Percentiles rank a stretch among this genome's conserved stretches.
Conservation (phyloP, 116 monocot species). For the Posidonia oceanica region DNA sequence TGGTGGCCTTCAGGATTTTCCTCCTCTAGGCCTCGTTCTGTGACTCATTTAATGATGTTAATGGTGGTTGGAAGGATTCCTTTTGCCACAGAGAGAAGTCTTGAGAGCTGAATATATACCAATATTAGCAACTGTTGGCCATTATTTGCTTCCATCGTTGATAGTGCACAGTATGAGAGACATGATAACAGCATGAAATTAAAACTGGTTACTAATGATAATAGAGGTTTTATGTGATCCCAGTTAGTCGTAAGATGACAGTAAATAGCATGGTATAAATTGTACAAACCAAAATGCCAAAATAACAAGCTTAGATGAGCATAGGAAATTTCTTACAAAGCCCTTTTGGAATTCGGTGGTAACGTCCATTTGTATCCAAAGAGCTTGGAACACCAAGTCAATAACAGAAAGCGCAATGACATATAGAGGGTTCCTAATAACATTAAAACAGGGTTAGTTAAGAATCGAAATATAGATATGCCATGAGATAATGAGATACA, state of each 20-base stretch:
- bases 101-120: constrained; percentile 24
- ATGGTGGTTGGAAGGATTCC: constrained; percentile 31
- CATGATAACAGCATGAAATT: too few relatives aligned
- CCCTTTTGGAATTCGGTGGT: constrained; percentile 51
- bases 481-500: not conserved
- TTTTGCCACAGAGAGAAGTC: constrained; percentile 31
- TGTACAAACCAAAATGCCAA: not conserved
- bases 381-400: constrained; percentile 28
- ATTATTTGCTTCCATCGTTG: not conserved
- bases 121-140: not conserved
- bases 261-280: not conserved
- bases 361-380: constrained; percentile 48
- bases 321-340: constrained; percentile 20
- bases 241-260: too few relatives aligned
- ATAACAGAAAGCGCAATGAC: constrained; percentile 19
- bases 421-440: constrained; percentile 41
- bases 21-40: not conserved
- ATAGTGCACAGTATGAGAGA: not conserved
- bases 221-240: too few relatives aligned
- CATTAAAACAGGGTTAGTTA: too few relatives aligned
- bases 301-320: not conserved
- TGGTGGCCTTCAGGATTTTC: not conserved
- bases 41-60: constrained; percentile 26
- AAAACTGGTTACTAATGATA: too few relatives aligned
- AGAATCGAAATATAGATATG: too few relatives aligned